Evolutionary conservation across 192 early-diverging fungal species (phyloP).

Genomic region (Mortierella hygrophila): DNA sequence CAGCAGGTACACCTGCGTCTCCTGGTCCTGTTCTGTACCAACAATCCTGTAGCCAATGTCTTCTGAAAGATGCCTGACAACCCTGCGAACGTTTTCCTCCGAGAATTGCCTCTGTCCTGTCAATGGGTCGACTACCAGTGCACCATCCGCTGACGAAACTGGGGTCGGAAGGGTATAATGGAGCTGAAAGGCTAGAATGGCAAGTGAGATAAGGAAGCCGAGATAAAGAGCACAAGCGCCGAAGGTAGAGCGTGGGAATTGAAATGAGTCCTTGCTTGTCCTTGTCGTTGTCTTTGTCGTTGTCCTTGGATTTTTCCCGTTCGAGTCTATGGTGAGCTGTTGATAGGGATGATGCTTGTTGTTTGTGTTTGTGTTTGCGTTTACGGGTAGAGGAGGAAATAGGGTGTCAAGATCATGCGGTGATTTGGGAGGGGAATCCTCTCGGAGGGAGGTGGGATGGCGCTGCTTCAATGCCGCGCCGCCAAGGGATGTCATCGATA

Average conservation of each 20-base stretch:
- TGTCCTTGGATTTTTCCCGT: not conserved
- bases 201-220: conserved; percentile 20
- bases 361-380: not conserved
- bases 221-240: conserved; percentile 4
- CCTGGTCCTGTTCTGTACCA: conserved; percentile 56
- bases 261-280: not conserved
- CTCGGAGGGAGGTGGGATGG: not conserved
- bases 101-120: conserved; percentile 60
- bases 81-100: conserved; percentile 64
- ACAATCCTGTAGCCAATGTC: conserved; percentile 72
- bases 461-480: conserved; percentile 20
- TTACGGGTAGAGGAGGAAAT: not conserved
- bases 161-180: conserved; percentile 42
- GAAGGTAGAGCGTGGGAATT: not conserved
- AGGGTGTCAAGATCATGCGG: not conserved
- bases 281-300: not conserved
- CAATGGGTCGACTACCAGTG: conserved; percentile 19
- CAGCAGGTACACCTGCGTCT: conserved; percentile 33
- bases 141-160: conserved; percentile 23
- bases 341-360: not conserved
- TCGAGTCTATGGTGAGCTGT: not conserved
- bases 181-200: conserved; percentile 10
- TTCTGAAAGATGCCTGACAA: conserved; percentile 62
- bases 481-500: conserved; percentile 13
- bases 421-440: not conserved